Conservation (phyloP, 2,329 filamentous ascomycete genomes). For the Septoria linicola region DNA sequence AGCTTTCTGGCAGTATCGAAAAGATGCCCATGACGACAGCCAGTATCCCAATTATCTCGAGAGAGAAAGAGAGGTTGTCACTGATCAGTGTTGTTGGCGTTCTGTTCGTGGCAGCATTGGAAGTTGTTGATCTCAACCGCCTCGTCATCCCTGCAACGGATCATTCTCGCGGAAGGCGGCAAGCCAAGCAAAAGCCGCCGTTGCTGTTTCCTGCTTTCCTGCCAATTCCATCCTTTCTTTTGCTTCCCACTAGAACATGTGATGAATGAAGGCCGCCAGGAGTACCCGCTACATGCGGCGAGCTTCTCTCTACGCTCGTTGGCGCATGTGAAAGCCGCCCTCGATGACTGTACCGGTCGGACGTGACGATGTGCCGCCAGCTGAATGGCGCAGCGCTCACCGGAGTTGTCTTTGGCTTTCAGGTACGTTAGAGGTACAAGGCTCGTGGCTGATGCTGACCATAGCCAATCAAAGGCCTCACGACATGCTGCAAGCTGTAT, state of each 20-base stretch:
- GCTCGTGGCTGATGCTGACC: slow-evolving; percentile 16
- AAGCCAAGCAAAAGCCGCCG: too few relatives aligned
- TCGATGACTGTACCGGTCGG: not conserved
- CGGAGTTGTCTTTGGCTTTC: slow-evolving; percentile 7
- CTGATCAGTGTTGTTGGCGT: slow-evolving; percentile 13
- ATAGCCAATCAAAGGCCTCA: slow-evolving; percentile 13
- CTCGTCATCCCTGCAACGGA: too few relatives aligned
- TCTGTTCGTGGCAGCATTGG: not conserved
- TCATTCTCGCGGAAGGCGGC: too few relatives aligned
- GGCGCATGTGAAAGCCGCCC: not conserved
- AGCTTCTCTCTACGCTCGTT: too few relatives aligned
- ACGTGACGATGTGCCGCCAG: not conserved
- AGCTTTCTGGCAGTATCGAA: slow-evolving; percentile 61
- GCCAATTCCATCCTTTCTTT: too few relatives aligned
- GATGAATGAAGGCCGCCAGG: too few relatives aligned
- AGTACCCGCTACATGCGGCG: too few relatives aligned
- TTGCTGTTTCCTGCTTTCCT: too few relatives aligned
- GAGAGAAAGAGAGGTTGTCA: not conserved
- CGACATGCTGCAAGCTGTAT: slow-evolving; percentile 10
- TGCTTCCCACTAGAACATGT: too few relatives aligned
- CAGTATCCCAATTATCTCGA: not conserved
- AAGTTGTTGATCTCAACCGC: too few relatives aligned
- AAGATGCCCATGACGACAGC: slow-evolving; percentile 58
- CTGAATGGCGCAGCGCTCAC: slow-evolving; percentile 5
- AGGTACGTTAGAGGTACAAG: slow-evolving; percentile 4